These are phyloP conservation scores for Ascochyta lentis DNA, from an alignment of 2,329 filamentous ascomycete species.

Conservation along the genomic window DNA sequence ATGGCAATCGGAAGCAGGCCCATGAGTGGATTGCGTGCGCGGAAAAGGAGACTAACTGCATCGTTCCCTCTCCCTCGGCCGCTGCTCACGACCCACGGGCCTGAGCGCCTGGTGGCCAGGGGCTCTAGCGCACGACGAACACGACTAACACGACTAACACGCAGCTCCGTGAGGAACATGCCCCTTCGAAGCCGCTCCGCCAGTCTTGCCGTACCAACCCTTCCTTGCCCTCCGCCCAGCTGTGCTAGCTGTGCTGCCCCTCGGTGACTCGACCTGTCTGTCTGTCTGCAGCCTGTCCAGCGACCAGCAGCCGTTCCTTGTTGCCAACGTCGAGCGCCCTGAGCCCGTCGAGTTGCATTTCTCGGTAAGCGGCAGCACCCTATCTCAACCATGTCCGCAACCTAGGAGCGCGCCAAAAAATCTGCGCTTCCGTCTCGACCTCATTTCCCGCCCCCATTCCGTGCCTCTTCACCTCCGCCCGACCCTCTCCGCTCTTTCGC, in stretches of 20 bases:
- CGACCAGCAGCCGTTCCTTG: slow-evolving; percentile 45
- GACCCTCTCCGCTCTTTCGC: slow-evolving; percentile 19
- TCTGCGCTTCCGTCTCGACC: slow-evolving; percentile 39
- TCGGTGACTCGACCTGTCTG: slow-evolving; percentile 25
- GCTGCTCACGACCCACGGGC: slow-evolving; percentile 20
- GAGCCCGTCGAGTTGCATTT: slow-evolving; percentile 17
- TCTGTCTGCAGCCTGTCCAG: slow-evolving; percentile 34
- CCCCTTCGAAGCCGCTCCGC: slow-evolving; percentile 41
- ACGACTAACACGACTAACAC: slow-evolving; percentile 18
- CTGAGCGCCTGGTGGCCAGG: slow-evolving; percentile 36
- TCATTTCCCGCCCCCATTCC: slow-evolving; percentile 39
- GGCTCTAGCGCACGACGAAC: slow-evolving; percentile 29
- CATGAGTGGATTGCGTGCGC: slow-evolving; percentile 18
- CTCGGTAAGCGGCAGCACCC: slow-evolving; percentile 44
- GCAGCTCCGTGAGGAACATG: slow-evolving; percentile 31
- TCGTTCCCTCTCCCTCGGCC: slow-evolving; percentile 16
- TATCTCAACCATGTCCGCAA: slow-evolving; percentile 34
- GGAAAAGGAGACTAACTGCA: slow-evolving; percentile 13
- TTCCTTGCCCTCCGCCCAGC: slow-evolving; percentile 26
- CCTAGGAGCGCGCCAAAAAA: slow-evolving; percentile 41
- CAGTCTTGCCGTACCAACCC: slow-evolving; percentile 32
- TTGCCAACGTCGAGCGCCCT: slow-evolving; percentile 10
- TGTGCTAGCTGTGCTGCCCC: slow-evolving; percentile 25
- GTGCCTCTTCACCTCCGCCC: slow-evolving; percentile 27
- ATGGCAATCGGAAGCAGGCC: slow-evolving; percentile 5